Evolutionary conservation across 768 basidiomycete species (phyloP), one percentile per base, ranked within the genome.

Genomic region (Agaricus blazei): DNA sequence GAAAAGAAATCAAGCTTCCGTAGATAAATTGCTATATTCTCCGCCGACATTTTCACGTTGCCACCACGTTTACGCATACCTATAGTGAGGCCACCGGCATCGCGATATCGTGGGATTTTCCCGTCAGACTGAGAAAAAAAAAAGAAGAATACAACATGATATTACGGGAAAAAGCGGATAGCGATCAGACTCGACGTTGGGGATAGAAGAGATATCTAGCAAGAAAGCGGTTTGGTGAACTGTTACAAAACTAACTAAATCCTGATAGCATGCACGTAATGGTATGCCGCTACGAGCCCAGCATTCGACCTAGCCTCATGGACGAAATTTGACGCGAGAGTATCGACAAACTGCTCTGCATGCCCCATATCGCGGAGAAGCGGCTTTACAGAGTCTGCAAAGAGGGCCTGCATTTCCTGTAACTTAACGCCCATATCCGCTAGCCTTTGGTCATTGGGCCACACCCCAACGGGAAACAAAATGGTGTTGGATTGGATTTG

Each of bases 401-500:
- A 83, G 24, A 68, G 63, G 29, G 64, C 60, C 57, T 79, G 70
- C 6, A 69, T 67, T 2, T 62, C 65, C 28, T 77, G 70, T 60
- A 76, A 76, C 1, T 60, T 67, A 29, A 58, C 65, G 1, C 85
- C 87, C 1, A 85, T 61, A 9, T 48, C 40, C 58, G 58, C 66
- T 62, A 72, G 56, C 28, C 48, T 51, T 2, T 68, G 60, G 48
- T 79, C 71, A 0, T 46, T 36, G 46, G 68, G 72, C 85, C 83
- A 85, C 8, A 69, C 66, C 4, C 87, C 87, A 24, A 88, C 71
- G 8, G 85, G 85, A 56, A 87, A 72, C 64, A 68, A 59, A 57
- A 71, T 64, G 2, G 58, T 53, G 29, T 63, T 62, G 6, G 69
- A 40, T 4, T 68, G 64, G 53, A 81, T 72, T 19, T 74, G 68